Evolutionary conservation across 176 grass and related monocot species (phyloP).

Genomic region (Pontederia paniculata): DNA sequence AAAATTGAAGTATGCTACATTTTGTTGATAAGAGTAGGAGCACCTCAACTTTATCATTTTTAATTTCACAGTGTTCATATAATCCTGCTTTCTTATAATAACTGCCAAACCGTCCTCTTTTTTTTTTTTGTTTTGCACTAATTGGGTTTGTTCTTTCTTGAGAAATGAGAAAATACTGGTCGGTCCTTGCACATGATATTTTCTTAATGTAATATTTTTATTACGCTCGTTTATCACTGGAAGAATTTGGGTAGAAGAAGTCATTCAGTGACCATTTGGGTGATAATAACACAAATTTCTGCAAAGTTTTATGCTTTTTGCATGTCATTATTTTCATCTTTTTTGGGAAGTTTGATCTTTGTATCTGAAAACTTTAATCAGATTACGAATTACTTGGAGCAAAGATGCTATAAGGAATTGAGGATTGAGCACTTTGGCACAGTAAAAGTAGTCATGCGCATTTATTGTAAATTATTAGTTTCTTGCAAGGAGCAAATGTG

Average conservation of each 20-base stretch:
- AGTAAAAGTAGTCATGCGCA: conserved; percentile 84
- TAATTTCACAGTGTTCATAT: too few species aligned
- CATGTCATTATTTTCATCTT: not conserved
- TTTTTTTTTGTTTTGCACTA: too few species aligned
- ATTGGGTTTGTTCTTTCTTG: not conserved
- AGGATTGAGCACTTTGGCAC: conserved; percentile 70
- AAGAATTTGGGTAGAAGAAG: not conserved
- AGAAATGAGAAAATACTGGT: not conserved
- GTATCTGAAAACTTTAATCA: conserved; percentile 15
- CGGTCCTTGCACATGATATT: not conserved
- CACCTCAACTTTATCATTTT: too few species aligned
- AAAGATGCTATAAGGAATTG: conserved; percentile 84
- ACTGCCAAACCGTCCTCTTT: too few species aligned
- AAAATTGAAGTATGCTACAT: too few species aligned
- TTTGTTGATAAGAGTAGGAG: too few species aligned
- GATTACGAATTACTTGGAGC: conserved; percentile 89
- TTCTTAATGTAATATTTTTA: not conserved
- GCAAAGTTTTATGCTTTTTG: not conserved
- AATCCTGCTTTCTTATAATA: too few species aligned
- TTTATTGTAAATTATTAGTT: conserved; percentile 82
- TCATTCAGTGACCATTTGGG: not conserved
- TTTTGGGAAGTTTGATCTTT: not conserved
- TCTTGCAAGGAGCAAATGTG: conserved; percentile 97
- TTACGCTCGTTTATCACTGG: not conserved
- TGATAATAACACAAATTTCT: not conserved